Evolutionary conservation across 1,139 yeast species (phyloP).

Genomic region (Saccharomycopsis crataegensis): DNA sequence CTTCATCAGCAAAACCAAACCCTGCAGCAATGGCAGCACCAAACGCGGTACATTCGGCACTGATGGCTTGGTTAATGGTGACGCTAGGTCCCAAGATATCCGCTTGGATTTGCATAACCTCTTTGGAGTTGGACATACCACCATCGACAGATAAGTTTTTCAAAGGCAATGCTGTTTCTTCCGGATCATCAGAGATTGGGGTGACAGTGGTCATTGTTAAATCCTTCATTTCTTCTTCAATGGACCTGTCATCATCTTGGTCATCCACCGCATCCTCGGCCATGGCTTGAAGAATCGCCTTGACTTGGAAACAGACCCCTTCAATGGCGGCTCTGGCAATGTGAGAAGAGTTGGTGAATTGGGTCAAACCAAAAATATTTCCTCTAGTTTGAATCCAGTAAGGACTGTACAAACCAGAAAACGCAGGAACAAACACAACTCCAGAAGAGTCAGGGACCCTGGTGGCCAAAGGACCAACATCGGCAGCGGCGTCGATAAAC

Average conservation of each 20-base stretch:
- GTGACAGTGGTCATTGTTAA: conserved; percentile 21
- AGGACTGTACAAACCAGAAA: conserved; percentile 91
- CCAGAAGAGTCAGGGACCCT: conserved; percentile 82
- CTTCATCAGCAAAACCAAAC: conserved; percentile 47
- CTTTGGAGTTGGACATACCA: conserved; percentile 90
- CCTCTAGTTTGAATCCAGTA: conserved; percentile 96
- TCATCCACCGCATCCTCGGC: conserved; percentile 45
- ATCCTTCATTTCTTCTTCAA: conserved; percentile 29
- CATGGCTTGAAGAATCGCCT: conserved; percentile 90
- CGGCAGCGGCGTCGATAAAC: conserved; percentile 72
- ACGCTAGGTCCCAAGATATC: conserved; percentile 86
- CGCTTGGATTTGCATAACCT: conserved; percentile 91
- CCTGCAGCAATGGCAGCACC: conserved; percentile 98
- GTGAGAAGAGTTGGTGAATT: conserved; percentile 79
- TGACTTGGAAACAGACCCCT: conserved; percentile 90
- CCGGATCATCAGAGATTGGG: background rate
- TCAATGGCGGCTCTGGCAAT: conserved; percentile 92
- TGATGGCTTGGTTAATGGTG: conserved; percentile 70
- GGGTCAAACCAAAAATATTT: conserved; percentile 87
- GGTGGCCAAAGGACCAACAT: conserved; percentile 84
- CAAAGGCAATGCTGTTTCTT: conserved; percentile 36
- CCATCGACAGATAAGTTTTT: conserved; percentile 78
- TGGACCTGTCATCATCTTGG: conserved; percentile 31
- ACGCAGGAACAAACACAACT: conserved; percentile 91
- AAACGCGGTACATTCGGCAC: conserved; percentile 87